Evolutionary conservation across 768 basidiomycete genomes (phyloP).

Genomic region (Lentinula boryana): DNA sequence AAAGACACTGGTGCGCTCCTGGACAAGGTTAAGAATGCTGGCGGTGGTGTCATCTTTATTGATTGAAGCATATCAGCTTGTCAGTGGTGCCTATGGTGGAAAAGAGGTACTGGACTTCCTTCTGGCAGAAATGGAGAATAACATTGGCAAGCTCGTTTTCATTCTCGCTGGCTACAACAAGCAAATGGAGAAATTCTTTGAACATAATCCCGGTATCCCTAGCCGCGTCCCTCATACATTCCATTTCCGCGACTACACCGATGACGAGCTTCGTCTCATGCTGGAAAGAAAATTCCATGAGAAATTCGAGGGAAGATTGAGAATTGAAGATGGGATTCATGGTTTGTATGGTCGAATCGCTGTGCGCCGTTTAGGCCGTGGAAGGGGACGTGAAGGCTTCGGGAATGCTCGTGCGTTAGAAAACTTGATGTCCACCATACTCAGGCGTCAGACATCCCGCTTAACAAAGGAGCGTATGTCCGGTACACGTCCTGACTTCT

Average conservation of each 20-base stretch:
- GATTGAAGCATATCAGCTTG: constrained; percentile 70
- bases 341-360: constrained; percentile 35
- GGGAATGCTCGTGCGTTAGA: constrained; percentile 39
- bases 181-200: constrained; percentile 74
- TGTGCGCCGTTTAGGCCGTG: constrained; percentile 31
- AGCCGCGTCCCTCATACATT: constrained; percentile 64
- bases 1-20: constrained; percentile 43
- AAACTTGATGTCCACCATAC: constrained; percentile 28
- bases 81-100: constrained; percentile 37
- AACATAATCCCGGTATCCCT: constrained; percentile 63
- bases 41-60: constrained; percentile 63
- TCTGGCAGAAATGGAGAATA: constrained; percentile 72
- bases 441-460: constrained; percentile 34
- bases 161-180: constrained; percentile 67
- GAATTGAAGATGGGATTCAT: constrained; percentile 25
- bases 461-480: constrained; percentile 21
- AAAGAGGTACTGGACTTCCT: constrained; percentile 61
- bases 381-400: constrained; percentile 33
- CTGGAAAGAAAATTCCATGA: constrained; percentile 28
- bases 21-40: constrained; percentile 31
- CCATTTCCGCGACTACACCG: constrained; percentile 52
- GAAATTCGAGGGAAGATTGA: constrained; percentile 31
- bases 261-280: constrained; percentile 31
- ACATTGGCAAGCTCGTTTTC: constrained; percentile 57
- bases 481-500: constrained; percentile 24